Base-by-base conservation (phyloP, 2,329 filamentous ascomycete genomes). In the Penicillium digitatum region DNA sequence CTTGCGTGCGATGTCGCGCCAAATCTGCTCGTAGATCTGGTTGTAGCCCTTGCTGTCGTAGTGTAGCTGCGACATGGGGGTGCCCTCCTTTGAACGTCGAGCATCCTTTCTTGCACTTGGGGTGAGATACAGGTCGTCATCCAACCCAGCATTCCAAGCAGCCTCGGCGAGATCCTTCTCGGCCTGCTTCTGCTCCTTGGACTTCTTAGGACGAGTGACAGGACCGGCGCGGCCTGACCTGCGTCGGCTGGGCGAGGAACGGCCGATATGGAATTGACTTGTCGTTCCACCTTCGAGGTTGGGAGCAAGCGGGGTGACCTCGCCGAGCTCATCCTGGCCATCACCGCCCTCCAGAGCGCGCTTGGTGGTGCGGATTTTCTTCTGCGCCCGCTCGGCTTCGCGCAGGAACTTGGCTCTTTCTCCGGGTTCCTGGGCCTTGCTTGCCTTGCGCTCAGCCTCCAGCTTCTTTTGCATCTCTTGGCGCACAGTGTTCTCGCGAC, bases 11-110 rank as follows among this genome's bases (percentile, higher is more conserved):
- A 99, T 85, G 68, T 99, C 94, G 61, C 93, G 88, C 87, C 90
- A 95, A 62, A 97, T 97, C 72, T 96, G 91, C 67, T 96, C 92
- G 72, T 96, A 96, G 55, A 99, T 93, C 72, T 95, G 92, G 68
- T 95, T 91, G 77, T 95, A 99, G 18, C 89, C 91, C 71, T 96
- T 95, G 48, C 91, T 94, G 62, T 89, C 87, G 74, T 89, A 94
- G 57, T 82, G 82, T 57, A 84, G 81, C 56, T 86, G 82, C 22
- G 83, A 79, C 4, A 76, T 67, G 0, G 79, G 74, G 32, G 72
- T 76, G 26, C 71, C 55, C 63, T 79, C 74, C 59, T 76, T 77
- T 48, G 72, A 72, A n/a, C 64, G 71, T 29, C 65, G 67, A 40
- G 67, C 75, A 39, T 72, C 70, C 65, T 78, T 57, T 78, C 64